These are phyloP conservation scores for Ilyonectria destructans DNA, from an alignment of 2,329 filamentous ascomycete genomes.

Conservation along the genomic window DNA sequence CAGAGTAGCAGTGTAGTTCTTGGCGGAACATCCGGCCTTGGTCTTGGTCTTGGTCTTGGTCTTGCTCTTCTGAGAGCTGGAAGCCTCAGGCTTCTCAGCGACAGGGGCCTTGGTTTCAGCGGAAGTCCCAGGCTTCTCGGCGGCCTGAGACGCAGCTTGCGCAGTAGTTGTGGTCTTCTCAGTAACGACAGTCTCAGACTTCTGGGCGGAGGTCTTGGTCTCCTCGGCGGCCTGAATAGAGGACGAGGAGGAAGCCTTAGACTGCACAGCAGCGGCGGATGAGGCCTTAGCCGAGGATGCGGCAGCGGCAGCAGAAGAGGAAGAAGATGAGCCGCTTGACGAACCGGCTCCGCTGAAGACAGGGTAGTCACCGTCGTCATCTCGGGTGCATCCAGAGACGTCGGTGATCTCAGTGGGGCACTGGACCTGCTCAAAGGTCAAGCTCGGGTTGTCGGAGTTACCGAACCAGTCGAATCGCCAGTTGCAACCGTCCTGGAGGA, in stretches of 20 bases:
- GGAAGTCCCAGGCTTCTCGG: neutral
- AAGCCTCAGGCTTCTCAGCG: slow-evolving; percentile 17
- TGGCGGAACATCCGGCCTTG: slow-evolving; percentile 31
- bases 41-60: slow-evolving; percentile 35
- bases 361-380: slow-evolving; percentile 52
- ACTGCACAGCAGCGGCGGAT: neutral
- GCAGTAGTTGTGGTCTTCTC: neutral
- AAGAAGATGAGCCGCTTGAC: slow-evolving; percentile 25
- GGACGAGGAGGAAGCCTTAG: neutral
- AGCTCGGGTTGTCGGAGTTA: slow-evolving; percentile 71
- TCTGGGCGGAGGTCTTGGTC: neutral
- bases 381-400: slow-evolving; percentile 56
- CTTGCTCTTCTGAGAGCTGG: slow-evolving; percentile 23
- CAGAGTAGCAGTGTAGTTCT: slow-evolving; percentile 18
- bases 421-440: slow-evolving; percentile 70
- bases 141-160: neutral
- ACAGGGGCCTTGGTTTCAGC: slow-evolving; percentile 29
- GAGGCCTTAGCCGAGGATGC: neutral
- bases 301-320: slow-evolving; percentile 8
- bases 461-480: slow-evolving; percentile 78
- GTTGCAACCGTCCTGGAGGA: slow-evolving; percentile 71
- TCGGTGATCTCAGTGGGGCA: slow-evolving; percentile 67
- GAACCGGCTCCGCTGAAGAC: slow-evolving; percentile 39
- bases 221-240: neutral
- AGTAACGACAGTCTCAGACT: neutral